phyloP scores from a whole-genome alignment of 148 eudicot genomes.

The Oxyria digyna region DNA sequence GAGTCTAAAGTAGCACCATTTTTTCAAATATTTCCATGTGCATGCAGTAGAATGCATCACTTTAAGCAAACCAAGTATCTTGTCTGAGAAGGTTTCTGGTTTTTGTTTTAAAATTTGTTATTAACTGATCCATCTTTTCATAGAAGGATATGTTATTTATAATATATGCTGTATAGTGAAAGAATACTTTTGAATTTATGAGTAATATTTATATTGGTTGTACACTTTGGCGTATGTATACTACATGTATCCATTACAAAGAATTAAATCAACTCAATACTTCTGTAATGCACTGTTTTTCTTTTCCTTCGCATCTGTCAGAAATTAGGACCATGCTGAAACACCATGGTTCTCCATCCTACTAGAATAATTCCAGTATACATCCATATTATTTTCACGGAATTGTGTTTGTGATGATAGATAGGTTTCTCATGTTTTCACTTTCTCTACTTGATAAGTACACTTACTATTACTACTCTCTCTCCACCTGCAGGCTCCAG shows the following conservation, averaged over 20 bases:
- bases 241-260: no score
- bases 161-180: neutral
- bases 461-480: neutral
- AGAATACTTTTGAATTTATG: no score
- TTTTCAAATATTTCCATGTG: neutral
- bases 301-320: neutral
- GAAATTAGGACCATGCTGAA: neutral
- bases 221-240: no score
- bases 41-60: neutral
- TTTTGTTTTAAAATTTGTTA: neutral
- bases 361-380: neutral
- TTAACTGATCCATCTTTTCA: neutral
- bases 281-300: neutral
- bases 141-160: neutral
- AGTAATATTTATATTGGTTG: no score
- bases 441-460: neutral
- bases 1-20: neutral
- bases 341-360: neutral
- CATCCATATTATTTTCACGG: neutral
- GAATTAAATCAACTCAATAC: no score
- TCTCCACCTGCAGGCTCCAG: constrained; percentile 54
- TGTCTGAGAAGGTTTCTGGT: neutral
- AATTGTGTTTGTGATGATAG: neutral
- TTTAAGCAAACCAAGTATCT: neutral
- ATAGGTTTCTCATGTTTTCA: neutral